phyloP scores from a whole-genome alignment of 805 yeast species.

The Yamadazyma akitaensis region DNA sequence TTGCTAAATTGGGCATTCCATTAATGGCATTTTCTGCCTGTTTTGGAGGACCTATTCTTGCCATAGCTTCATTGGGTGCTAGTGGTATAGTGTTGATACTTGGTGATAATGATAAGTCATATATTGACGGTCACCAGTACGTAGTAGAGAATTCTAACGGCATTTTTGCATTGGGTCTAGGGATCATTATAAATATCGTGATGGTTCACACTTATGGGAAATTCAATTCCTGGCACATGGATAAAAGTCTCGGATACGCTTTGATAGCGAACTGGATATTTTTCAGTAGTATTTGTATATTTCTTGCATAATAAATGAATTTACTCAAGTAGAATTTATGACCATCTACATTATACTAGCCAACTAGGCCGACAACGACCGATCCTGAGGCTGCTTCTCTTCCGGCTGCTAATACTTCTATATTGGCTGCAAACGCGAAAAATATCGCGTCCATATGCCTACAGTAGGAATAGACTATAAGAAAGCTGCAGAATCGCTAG shows the following conservation, averaged over 20 bases:
- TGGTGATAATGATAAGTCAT: conserved; percentile 6
- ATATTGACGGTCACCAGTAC: conserved; percentile 2
- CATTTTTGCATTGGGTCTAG: conserved; percentile 18
- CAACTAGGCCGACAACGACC: too few relatives aligned
- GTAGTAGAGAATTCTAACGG: conserved; percentile 17
- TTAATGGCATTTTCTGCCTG: conserved; percentile 94
- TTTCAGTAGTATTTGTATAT: conserved; percentile 23
- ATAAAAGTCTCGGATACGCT: conserved; percentile 29
- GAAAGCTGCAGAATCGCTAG: background rate
- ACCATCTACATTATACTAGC: too few relatives aligned
- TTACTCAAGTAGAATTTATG: too few relatives aligned
- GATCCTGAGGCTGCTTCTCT: too few relatives aligned
- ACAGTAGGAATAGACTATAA: conserved; percentile 1
- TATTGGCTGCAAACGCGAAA: conserved; percentile 4
- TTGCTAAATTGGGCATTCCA: conserved; percentile 78
- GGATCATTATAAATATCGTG: conserved; percentile 21
- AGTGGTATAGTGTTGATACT: conserved; percentile 49
- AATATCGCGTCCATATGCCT: conserved; percentile 6
- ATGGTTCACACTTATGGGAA: conserved; percentile 20
- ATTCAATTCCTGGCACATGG: conserved; percentile 30
- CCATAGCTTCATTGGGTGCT: conserved; percentile 77
- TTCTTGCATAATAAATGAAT: conserved; percentile 15
- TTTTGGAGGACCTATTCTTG: conserved; percentile 86
- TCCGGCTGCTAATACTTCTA: too few relatives aligned
- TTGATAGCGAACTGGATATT: conserved; percentile 31